phyloP scores from a whole-genome alignment of 1,284 basidiomycete genomes.

The Peniophora sp. region DNA sequence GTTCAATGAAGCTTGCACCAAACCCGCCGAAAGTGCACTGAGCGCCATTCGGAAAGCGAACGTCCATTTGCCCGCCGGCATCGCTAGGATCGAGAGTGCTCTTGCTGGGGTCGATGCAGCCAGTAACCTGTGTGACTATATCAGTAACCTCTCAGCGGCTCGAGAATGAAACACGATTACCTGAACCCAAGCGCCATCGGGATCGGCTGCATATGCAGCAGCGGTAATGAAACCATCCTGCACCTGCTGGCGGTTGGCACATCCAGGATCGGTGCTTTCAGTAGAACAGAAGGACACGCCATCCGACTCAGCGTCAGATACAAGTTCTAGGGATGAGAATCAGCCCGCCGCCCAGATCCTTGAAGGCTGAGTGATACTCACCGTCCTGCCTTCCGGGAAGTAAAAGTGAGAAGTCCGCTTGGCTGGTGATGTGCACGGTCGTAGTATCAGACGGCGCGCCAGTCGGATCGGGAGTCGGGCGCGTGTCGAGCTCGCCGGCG shows the following conservation, averaged over 20 bases:
- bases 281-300: slow-evolving; percentile 30
- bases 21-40: slow-evolving; percentile 43
- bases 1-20: slow-evolving; percentile 43
- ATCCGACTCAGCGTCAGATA: slow-evolving; percentile 36
- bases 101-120: slow-evolving; percentile 36
- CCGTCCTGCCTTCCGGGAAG: slow-evolving; percentile 29
- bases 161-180: slow-evolving; percentile 14
- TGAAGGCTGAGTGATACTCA: slow-evolving; percentile 14
- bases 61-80: slow-evolving; percentile 40
- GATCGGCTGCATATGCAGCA: slow-evolving; percentile 25
- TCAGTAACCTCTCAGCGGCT: slow-evolving; percentile 2
- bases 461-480: slow-evolving; percentile 39
- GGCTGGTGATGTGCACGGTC: slow-evolving; percentile 30
- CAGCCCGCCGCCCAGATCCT: neutral
- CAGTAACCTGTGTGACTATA: slow-evolving; percentile 29
- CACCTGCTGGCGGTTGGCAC: slow-evolving; percentile 21
- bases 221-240: slow-evolving; percentile 34
- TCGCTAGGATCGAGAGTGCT: slow-evolving; percentile 29
- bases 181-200: slow-evolving; percentile 36
- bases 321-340: slow-evolving; percentile 22
- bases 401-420: slow-evolving; percentile 31
- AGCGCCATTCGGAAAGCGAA: slow-evolving; percentile 43
- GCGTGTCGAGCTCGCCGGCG: slow-evolving; percentile 16
- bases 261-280: slow-evolving; percentile 16
- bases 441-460: slow-evolving; percentile 28